Evolutionary conservation across 1,284 basidiomycete genomes (phyloP).

Genomic region (Pseudozyma sp.): DNA sequence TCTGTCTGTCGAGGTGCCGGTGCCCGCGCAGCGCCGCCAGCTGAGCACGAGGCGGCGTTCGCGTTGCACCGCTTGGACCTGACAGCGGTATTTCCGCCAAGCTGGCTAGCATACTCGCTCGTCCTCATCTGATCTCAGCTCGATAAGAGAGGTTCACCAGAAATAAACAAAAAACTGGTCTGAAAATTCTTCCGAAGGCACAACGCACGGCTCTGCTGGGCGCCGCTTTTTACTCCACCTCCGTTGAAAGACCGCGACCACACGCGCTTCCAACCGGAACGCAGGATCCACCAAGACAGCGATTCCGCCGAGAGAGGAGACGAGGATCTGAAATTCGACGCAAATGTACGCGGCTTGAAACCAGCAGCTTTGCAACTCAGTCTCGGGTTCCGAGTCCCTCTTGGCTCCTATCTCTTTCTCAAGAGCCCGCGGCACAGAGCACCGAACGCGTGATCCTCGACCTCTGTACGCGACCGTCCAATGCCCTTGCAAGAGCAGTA

Average conservation of each 20-base stretch:
- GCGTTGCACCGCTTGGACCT: conserved; percentile 2
- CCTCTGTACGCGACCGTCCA: background rate
- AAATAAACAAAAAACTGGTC: background rate
- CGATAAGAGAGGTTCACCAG: conserved; percentile 13
- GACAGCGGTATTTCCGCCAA: conserved; percentile 7
- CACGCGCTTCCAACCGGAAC: too few relatives aligned
- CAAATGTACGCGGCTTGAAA: too few relatives aligned
- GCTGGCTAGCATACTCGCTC: conserved; percentile 6
- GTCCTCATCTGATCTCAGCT: conserved; percentile 20
- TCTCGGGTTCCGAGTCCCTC: too few relatives aligned
- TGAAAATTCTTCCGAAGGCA: conserved; percentile 15
- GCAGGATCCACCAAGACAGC: too few relatives aligned
- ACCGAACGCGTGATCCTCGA: too few relatives aligned
- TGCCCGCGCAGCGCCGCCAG: conserved; percentile 1
- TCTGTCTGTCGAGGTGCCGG: background rate
- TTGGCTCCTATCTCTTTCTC: too few relatives aligned
- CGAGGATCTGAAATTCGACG: too few relatives aligned
- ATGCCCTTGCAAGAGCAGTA: conserved; percentile 24
- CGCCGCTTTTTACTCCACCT: conserved; percentile 1
- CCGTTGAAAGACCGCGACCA: too few relatives aligned
- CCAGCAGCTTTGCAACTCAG: too few relatives aligned
- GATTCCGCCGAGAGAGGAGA: too few relatives aligned
- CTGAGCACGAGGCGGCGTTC: conserved; percentile 10
- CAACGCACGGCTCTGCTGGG: conserved; percentile 5
- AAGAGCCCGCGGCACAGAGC: too few relatives aligned